Evolutionary conservation across 2,329 filamentous ascomycete species (phyloP), one percentile per base, ranked within the genome.

Genomic region (Ophiostoma tasmaniense): DNA sequence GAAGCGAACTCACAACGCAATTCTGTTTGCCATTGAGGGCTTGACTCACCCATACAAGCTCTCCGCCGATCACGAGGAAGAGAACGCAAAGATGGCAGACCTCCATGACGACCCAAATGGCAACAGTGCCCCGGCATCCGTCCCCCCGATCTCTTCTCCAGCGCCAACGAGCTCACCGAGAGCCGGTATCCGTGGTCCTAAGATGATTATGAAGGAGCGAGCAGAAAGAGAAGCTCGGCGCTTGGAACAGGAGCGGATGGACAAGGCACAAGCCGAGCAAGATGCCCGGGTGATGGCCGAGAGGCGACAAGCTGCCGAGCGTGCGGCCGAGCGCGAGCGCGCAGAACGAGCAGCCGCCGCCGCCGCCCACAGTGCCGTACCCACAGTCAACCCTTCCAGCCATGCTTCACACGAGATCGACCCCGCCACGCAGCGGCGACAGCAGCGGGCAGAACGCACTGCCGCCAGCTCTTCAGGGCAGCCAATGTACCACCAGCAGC

Each of bases 1-100:
- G 65, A 89, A 87, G 74, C 88, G 91, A 73, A 97, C 92, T 64
- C 91, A 92, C 73, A 91, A 90, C 78, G 94, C 95, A 50, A 93
- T 99, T 77, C 89, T 96, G 74, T 98, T 91, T 82, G 88, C 93
- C 50, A 87, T 98, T 69, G 93, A 98, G 82, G 92, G 92, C 50
- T 85, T 98, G 73, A 90, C 93, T 73, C 86, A 89, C 64, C 93
- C 94, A 1, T 86, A 92, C 73, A 82, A 87, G 66, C 96, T 98
- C 79, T 96, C 93, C 10, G 85, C 90, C 30, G 93, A 97, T 79
- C 81, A 89, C 74, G 85, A 89, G 71, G 95, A 99, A 83, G 91
- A 96, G 82, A 90, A 91, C 85, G 91, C 93, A 74, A 87, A 87
- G 75, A 98, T 99, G 93, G 90, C 93, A 74, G 93, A 97, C 78